Conservation (phyloP, 2,329 filamentous ascomycete genomes). For the Fusarium proliferatum region DNA sequence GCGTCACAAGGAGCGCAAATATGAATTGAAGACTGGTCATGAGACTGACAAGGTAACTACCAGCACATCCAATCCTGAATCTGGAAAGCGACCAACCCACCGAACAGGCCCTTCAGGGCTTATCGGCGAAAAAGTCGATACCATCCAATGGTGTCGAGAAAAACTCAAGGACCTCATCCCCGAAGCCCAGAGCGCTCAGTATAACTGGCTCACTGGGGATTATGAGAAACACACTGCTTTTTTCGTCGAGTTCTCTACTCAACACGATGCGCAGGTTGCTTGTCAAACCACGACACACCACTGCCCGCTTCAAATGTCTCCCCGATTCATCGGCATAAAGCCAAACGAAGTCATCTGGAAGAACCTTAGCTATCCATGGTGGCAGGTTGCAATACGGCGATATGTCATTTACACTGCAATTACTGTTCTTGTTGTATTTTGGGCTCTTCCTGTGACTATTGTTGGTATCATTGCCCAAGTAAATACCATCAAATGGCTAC, state of each 20-base stretch:
- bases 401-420: constrained; percentile 74
- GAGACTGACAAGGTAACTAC: constrained; percentile 49
- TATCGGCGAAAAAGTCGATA: constrained; percentile 78
- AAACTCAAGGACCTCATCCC: constrained; percentile 66
- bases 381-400: constrained; percentile 77
- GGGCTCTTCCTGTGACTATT: constrained; percentile 78
- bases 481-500: constrained; percentile 71
- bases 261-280: constrained; percentile 85
- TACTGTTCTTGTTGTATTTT: constrained; percentile 83
- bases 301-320: constrained; percentile 83
- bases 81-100: constrained; percentile 77
- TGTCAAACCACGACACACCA: constrained; percentile 87
- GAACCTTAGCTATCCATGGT: constrained; percentile 76
- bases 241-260: constrained; percentile 89
- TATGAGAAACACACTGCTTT: constrained; percentile 70
- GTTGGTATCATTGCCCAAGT: constrained; percentile 90
- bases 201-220: constrained; percentile 71
- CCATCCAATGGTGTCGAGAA: constrained; percentile 83
- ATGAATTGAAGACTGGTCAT: no score
- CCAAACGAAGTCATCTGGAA: constrained; percentile 89
- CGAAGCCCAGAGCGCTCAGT: constrained; percentile 72
- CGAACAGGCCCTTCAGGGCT: constrained; percentile 71
- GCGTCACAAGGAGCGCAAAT: constrained; percentile 52
- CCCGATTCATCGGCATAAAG: constrained; percentile 82
- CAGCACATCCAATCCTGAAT: constrained; percentile 66